Conservation (phyloP, 2,329 filamentous ascomycete genomes). For the Didymella lethalis region DNA sequence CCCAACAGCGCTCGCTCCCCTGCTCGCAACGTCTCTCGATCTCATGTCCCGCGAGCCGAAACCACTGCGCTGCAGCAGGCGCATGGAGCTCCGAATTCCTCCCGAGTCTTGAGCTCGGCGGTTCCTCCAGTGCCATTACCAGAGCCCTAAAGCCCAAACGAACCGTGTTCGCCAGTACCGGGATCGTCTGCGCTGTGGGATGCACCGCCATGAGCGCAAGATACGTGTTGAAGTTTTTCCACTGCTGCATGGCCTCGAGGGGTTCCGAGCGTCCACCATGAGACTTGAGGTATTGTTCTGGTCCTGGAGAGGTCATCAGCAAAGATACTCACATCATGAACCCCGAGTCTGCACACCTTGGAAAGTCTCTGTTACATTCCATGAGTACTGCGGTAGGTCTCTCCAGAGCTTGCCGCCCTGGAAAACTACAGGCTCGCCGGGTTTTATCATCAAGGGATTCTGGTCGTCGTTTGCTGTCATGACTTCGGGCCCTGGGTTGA, state of each 20-base stretch:
- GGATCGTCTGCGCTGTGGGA: slow-evolving; percentile 7
- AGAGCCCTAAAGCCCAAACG: not conserved
- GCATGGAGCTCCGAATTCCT: slow-evolving; percentile 14
- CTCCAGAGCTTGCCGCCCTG: slow-evolving; percentile 11
- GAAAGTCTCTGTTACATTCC: slow-evolving; percentile 8
- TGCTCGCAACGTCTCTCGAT: slow-evolving; percentile 11
- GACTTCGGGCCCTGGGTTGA: slow-evolving; percentile 8
- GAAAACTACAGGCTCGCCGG: not conserved
- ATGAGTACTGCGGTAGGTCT: slow-evolving; percentile 6
- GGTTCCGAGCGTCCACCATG: not conserved
- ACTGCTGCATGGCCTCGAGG: not conserved
- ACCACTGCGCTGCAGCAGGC: slow-evolving; percentile 19
- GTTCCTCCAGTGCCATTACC: slow-evolving; percentile 10
- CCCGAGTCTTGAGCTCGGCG: slow-evolving; percentile 1
- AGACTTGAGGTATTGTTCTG: slow-evolving; percentile 1
- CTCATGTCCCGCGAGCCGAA: slow-evolving; percentile 13
- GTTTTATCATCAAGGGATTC: not conserved
- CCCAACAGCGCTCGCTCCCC: not conserved
- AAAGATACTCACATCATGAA: not conserved
- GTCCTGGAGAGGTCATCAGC: not conserved
- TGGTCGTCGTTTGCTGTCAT: not conserved
- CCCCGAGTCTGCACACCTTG: slow-evolving; percentile 7
- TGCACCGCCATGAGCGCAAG: slow-evolving; percentile 12
- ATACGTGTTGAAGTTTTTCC: slow-evolving; percentile 19
- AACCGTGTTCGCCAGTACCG: slow-evolving; percentile 4